A percentile compares a stretch with the other conserved stretches of the same genome.
Conservation (phyloP, 495 filamentous ascomycete genomes). For the Lepraria neglecta region DNA sequence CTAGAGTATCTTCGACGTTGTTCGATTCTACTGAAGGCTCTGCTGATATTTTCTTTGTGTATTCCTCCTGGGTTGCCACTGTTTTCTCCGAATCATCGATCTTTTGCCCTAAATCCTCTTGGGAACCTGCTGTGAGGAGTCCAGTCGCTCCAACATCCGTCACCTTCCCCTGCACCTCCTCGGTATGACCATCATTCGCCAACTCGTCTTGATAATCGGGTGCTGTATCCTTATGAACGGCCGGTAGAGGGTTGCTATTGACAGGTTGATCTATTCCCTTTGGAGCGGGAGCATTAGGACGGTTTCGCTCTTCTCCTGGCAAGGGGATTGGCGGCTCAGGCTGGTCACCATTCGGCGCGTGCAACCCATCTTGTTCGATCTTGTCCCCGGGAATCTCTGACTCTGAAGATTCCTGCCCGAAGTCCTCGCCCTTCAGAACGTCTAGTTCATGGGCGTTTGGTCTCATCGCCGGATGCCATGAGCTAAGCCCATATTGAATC, state of each 20-base stretch:
- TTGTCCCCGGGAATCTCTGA: not conserved
- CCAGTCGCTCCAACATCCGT: not conserved
- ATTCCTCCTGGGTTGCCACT: not conserved
- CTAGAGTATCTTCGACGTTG: not conserved
- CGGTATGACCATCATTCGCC: not conserved
- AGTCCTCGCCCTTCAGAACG: not conserved
- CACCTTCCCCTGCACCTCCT: not conserved
- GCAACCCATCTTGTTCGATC: not conserved
- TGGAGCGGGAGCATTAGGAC: not conserved
- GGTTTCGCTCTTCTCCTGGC: not conserved
- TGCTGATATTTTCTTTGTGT: not conserved
- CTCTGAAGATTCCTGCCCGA: not conserved
- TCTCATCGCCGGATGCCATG: slow-evolving; percentile 21
- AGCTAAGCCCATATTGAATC: slow-evolving; percentile 5
- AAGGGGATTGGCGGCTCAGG: not conserved
- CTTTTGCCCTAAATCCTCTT: not conserved
- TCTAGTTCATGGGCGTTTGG: slow-evolving; percentile 11
- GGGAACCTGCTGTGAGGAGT: not conserved
- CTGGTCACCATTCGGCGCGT: not conserved
- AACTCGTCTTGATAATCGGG: not conserved
- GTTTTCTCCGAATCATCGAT: not conserved
- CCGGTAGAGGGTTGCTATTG: not conserved
- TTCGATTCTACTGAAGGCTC: not conserved
- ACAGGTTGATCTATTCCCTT: not conserved
- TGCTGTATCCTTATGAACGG: no score